A percentile compares a stretch with the other conserved stretches of the same genome.
Evolutionary conservation across 352 stramenopile species (phyloP).

Genomic region (Phytophthora kernoviae): DNA sequence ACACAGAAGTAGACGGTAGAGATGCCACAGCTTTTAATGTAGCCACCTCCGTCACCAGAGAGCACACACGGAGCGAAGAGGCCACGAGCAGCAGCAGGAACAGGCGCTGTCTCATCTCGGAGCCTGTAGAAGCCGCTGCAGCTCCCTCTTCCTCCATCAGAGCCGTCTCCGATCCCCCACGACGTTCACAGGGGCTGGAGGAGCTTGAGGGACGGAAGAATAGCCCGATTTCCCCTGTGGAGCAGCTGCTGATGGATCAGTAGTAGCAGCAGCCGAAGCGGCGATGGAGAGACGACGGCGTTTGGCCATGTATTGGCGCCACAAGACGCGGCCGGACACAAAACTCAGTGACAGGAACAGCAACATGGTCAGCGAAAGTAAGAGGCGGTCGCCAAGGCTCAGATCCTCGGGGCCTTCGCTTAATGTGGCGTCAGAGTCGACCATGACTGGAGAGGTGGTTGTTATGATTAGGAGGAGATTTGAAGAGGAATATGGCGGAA

Average conservation of each 20-base stretch:
- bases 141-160: constrained; percentile 59
- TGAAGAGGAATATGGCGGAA: not conserved
- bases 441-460: constrained; percentile 19
- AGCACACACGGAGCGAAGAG: constrained; percentile 62
- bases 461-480: not conserved
- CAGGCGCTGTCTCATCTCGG: constrained; percentile 77
- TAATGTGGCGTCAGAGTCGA: constrained; percentile 8
- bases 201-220: constrained; percentile 16
- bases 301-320: constrained; percentile 42
- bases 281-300: constrained; percentile 24
- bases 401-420: constrained; percentile 38
- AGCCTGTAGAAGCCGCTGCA: constrained; percentile 64
- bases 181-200: constrained; percentile 31
- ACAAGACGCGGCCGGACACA: constrained; percentile 63
- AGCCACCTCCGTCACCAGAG: constrained; percentile 62
- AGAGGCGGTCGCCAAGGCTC: constrained; percentile 45
- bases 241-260: constrained; percentile 15
- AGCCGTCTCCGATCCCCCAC: constrained; percentile 41
- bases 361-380: constrained; percentile 59
- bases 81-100: constrained; percentile 79
- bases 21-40: constrained; percentile 48
- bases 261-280: constrained; percentile 2
- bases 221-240: constrained; percentile 26
- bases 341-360: constrained; percentile 66
- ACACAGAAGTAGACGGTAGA: constrained; percentile 49